Evolutionary conservation across 306 rosid genomes (phyloP).

Genomic region (Prunus armeniaca): DNA sequence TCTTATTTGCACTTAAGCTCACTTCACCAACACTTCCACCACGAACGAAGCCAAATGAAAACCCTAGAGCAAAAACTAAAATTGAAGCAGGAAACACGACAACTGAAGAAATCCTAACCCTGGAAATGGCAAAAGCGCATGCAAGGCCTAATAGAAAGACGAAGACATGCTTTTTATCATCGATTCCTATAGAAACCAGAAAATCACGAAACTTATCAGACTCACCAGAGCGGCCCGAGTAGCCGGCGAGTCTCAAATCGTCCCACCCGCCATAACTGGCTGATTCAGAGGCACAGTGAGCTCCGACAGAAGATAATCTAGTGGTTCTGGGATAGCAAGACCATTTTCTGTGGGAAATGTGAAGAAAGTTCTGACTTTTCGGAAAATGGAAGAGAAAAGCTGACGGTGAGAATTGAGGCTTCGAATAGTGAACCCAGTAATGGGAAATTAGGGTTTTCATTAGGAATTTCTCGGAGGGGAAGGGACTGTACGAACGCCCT

Average conservation of each 20-base stretch:
- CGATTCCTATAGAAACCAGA: constrained; percentile 58
- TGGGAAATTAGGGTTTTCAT: constrained; percentile 50
- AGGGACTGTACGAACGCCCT: constrained; percentile 1
- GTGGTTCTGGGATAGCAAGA: constrained; percentile 18
- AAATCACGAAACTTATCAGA: constrained; percentile 51
- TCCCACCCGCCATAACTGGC: constrained; percentile 84
- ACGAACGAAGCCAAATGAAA: constrained; percentile 61
- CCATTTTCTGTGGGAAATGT: constrained; percentile 29
- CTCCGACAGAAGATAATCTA: constrained; percentile 33
- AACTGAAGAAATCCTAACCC: constrained; percentile 80
- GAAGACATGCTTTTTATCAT: constrained; percentile 59
- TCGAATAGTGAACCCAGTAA: constrained; percentile 21
- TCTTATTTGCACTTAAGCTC: constrained; percentile 47
- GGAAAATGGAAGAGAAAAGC: constrained; percentile 31
- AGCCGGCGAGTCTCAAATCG: constrained; percentile 33
- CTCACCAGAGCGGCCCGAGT: constrained; percentile 47
- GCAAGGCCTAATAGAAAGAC: constrained; percentile 61
- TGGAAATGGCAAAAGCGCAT: constrained; percentile 81
- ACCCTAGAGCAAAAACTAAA: constrained; percentile 71
- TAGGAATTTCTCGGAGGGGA: background rate
- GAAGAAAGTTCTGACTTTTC: constrained; percentile 28
- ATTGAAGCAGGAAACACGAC: constrained; percentile 70
- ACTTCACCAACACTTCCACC: constrained; percentile 42
- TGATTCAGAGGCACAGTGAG: constrained; percentile 37
- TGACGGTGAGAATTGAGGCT: constrained; percentile 29